Evolutionary conservation across 139 green algal species (phyloP), one percentile per base, ranked within the genome.

Genomic region (Auxenochlorella pyrenoidosa): DNA sequence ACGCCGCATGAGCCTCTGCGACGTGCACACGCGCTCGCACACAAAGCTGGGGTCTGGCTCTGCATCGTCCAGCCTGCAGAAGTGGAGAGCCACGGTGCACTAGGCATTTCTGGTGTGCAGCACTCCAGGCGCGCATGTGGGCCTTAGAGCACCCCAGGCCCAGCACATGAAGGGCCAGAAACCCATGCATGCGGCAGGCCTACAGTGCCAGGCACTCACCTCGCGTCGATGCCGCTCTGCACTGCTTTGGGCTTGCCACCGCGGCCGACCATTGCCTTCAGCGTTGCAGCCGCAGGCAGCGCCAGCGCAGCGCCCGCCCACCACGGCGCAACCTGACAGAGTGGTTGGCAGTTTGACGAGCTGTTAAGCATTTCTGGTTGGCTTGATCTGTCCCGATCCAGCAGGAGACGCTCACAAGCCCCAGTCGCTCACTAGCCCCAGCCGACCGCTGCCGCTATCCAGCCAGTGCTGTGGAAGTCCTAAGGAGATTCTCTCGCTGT

Each of bases 21-120:
- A 97, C 15, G 97, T 97, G 94, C 97, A 99, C 34, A 99, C 96
- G 3, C 97, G 91, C 89, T 99, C 97, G 86, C 97, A 99, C 32
- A 98, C 93, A 87, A 99, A 99, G n/a, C 73, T 89, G 1, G 91
- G 90, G 40, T 92, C 89, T 60, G 40, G 80, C 30, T 21, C 66
- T 13, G 63, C 80, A 28, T 89, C 84, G 34, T 91, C 88, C 60
- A 85, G n/a, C 60, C 88, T 89, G 83, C 82, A 85, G 36, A 26
- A 0, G 10, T 16, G 22, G 8, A 54, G 65, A 41, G 70, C 47
- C 6, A 6, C 8, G 47, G 47, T 54, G 47, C 47, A 10, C 47
- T 10, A 54, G 47, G 47, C 47, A 10, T 10, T 54, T 10, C 10
- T 54, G 47, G 47, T 10, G 10, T 54, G 47, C 47, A 54, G 47